A percentile compares a stretch with the other conserved stretches of the same genome.
These are phyloP conservation scores for Aspergillus latus DNA, from an alignment of 2,329 filamentous ascomycete species.

Conservation along the genomic window DNA sequence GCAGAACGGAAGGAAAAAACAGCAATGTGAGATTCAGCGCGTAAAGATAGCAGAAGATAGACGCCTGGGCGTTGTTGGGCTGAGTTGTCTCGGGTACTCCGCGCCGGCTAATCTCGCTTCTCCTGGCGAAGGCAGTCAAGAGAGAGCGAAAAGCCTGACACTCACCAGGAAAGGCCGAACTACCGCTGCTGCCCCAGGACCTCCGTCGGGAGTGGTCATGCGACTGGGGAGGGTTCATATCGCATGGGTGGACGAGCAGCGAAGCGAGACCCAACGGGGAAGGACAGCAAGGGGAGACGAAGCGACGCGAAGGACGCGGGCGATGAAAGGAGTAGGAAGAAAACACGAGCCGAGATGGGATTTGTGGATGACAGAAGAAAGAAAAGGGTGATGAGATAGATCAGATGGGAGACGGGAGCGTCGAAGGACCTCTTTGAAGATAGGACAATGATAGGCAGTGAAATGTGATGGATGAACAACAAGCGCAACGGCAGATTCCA, in stretches of 20 bases:
- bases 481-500: slow-evolving; percentile 17
- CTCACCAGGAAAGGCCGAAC: slow-evolving; percentile 41
- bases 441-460: neutral
- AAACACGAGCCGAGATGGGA: neutral
- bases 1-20: slow-evolving; percentile 15
- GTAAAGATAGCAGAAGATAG: neutral
- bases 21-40: neutral
- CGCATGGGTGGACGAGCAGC: slow-evolving; percentile 23
- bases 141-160: slow-evolving; percentile 19
- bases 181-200: slow-evolving; percentile 39
- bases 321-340: slow-evolving; percentile 5
- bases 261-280: slow-evolving; percentile 3
- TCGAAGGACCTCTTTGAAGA: neutral
- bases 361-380: neutral
- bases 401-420: slow-evolving; percentile 11
- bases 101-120: slow-evolving; percentile 9
- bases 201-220: slow-evolving; percentile 36
- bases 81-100: slow-evolving; percentile 1
- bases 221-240: slow-evolving; percentile 39
- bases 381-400: slow-evolving; percentile 9
- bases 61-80: slow-evolving; percentile 2
- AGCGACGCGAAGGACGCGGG: slow-evolving; percentile 11
- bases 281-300: slow-evolving; percentile 6
- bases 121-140: slow-evolving; percentile 11
- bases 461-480: slow-evolving; percentile 14